Conservation (phyloP, 331 rosid genomes). For the Cydonia oblonga region DNA sequence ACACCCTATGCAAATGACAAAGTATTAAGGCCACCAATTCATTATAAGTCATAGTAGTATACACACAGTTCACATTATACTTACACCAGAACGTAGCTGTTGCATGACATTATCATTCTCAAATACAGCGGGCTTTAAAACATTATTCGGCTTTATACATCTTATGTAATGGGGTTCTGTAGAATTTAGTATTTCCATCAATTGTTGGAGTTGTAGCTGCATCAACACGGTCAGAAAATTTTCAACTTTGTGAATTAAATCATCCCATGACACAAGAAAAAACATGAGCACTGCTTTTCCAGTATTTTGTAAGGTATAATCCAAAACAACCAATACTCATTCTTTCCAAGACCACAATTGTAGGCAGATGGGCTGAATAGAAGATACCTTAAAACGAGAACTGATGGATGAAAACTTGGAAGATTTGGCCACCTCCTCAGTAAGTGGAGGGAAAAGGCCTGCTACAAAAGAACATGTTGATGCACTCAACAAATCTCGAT, state of each 20-base stretch:
- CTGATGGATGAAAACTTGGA: slow-evolving; percentile 90
- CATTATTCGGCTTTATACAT: slow-evolving; percentile 82
- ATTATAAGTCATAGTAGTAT: not conserved
- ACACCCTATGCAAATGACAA: slow-evolving; percentile 64
- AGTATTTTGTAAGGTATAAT: not conserved
- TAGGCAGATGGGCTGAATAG: not conserved
- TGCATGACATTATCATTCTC: slow-evolving; percentile 62
- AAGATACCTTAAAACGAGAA: slow-evolving; percentile 70
- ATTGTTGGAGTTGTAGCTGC: slow-evolving; percentile 88
- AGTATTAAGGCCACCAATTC: slow-evolving; percentile 18
- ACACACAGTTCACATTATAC: slow-evolving; percentile 25
- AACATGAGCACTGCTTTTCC: not conserved
- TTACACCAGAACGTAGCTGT: slow-evolving; percentile 83
- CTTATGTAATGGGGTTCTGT: slow-evolving; percentile 90
- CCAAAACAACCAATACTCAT: slow-evolving; percentile 10
- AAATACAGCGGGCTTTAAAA: slow-evolving; percentile 49
- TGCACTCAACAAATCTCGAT: slow-evolving; percentile 76
- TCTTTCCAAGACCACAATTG: not conserved
- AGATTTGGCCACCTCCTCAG: slow-evolving; percentile 69
- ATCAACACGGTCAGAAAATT: slow-evolving; percentile 21
- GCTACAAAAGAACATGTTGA: slow-evolving; percentile 79
- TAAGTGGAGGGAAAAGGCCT: slow-evolving; percentile 61
- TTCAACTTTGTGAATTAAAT: slow-evolving; percentile 8
- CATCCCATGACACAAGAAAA: not conserved
- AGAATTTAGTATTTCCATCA: slow-evolving; percentile 68